These are phyloP conservation scores for Aureobasidium sp. DNA, from an alignment of 2,329 filamentous ascomycete species.

Conservation along the genomic window DNA sequence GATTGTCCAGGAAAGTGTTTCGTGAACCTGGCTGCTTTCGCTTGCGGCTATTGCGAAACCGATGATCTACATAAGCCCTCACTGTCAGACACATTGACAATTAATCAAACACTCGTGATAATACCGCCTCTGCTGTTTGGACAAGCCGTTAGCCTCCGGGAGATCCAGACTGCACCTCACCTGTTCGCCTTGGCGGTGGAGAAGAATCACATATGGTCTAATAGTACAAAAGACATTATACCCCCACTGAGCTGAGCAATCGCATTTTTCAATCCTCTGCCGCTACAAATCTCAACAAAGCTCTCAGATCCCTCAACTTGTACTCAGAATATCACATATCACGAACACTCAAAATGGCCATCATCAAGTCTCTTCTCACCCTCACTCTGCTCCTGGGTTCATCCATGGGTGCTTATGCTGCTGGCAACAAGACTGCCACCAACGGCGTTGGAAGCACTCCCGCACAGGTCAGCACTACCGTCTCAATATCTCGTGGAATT, in stretches of 20 bases:
- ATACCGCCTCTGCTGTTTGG: not conserved
- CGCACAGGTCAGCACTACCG: not conserved
- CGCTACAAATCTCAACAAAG: not conserved
- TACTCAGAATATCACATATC: not conserved
- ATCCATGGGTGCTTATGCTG: not conserved
- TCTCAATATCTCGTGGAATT: not conserved
- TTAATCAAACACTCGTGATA: not conserved
- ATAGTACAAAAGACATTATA: constrained; percentile 2
- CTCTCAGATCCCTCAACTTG: not conserved
- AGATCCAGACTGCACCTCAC: not conserved
- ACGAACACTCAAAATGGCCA: not conserved
- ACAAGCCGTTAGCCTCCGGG: not conserved
- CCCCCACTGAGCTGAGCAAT: not conserved
- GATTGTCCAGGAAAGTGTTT: not conserved
- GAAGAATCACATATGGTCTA: not conserved
- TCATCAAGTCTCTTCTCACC: constrained; percentile 1
- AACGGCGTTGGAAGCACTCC: constrained; percentile 10
- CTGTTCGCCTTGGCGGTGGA: not conserved
- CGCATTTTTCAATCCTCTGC: not conserved
- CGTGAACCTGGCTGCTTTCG: not conserved
- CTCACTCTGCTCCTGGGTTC: constrained; percentile 2
- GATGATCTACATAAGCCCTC: not conserved
- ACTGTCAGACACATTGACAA: not conserved
- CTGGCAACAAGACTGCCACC: constrained; percentile 6
- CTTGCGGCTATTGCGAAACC: constrained; percentile 9